Evolutionary conservation across 306 rosid genomes (phyloP).

Genomic region (Geum urbanum): DNA sequence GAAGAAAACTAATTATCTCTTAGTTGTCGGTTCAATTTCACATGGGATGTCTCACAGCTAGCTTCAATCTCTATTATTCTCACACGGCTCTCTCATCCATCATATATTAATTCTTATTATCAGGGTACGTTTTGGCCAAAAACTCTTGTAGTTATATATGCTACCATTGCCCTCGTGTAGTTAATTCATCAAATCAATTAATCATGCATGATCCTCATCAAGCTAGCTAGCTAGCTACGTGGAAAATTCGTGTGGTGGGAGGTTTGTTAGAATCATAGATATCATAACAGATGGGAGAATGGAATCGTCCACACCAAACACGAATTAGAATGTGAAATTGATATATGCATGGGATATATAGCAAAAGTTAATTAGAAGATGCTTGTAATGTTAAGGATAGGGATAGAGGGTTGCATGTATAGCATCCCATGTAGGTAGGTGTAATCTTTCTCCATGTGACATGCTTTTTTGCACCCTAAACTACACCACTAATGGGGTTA

Average conservation of each 20-base stretch:
- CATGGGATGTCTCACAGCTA: slow-evolving; percentile 59
- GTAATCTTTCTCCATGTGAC: slow-evolving; percentile 20
- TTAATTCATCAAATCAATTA: slow-evolving; percentile 12
- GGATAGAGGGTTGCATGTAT: slow-evolving; percentile 9
- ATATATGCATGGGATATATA: no score
- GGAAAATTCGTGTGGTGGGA: slow-evolving; percentile 5
- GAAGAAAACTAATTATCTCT: slow-evolving; percentile 33
- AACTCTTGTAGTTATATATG: neutral
- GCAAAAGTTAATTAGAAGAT: no score
- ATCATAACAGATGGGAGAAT: neutral
- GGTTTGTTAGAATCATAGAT: neutral
- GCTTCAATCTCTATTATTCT: slow-evolving; percentile 6
- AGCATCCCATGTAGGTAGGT: slow-evolving; percentile 16
- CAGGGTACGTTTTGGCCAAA: neutral
- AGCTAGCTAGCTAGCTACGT: neutral
- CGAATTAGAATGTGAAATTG: slow-evolving; percentile 9
- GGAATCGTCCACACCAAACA: slow-evolving; percentile 16
- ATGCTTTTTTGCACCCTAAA: slow-evolving; percentile 12
- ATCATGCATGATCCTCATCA: slow-evolving; percentile 8
- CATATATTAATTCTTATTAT: neutral
- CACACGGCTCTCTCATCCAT: neutral
- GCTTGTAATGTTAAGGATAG: neutral
- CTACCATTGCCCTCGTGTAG: neutral
- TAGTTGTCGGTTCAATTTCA: slow-evolving; percentile 35
- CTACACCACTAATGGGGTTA: neutral